Base-by-base conservation (phyloP, 306 rosid species). In the Carpinus fangiana region DNA sequence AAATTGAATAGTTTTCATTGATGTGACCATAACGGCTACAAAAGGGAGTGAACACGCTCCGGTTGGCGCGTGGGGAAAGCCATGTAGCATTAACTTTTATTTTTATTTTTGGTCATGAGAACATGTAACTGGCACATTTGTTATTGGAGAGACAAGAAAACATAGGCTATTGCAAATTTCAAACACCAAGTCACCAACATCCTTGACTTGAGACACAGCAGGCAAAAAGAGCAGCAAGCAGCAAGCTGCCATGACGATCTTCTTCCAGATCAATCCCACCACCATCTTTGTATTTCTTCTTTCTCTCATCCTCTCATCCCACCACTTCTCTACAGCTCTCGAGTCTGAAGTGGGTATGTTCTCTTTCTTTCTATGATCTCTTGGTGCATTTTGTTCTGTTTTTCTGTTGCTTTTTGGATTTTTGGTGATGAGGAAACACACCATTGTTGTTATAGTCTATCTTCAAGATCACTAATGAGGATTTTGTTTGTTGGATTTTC, bases 291-390 rank as follows among this genome's bases (percentile, higher is more conserved):
- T 79, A 60, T 0, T 86, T 76, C 47, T 84, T 46, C 17, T 73
- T 10, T 50, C 65, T 43, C 79, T 81, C 77, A 64, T 80, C 64
- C 46, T 86, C 31, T 79, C 7, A 48, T 83, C 85, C 13, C 61
- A 16, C 48, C 82, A 57, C 70, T 71, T 85, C 80, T 7, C 72
- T 47, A 28, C 67, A 76, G 90, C 90, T 68, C 11, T 79, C 23
- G 77, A 79, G 2, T 38, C 87, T 53, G 86, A 86, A 88, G 80
- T 50, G 53, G 92, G 98, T 93, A 85, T 72, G 74, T 8, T 41
- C n/a, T 11, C 36, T 38, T 41, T 45, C 17, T n/a, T 51, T 51
- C 43, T 78, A 20, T 72, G 26, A 23, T 72, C 82, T 76, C 20
- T 28, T 7, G 4, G 18, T 50, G 53, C 38, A 2, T 62, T 16